A percentile compares a stretch with the other conserved stretches of the same genome.
Conservation (phyloP, 2,329 filamentous ascomycete species). For the Blumeria hordei region DNA sequence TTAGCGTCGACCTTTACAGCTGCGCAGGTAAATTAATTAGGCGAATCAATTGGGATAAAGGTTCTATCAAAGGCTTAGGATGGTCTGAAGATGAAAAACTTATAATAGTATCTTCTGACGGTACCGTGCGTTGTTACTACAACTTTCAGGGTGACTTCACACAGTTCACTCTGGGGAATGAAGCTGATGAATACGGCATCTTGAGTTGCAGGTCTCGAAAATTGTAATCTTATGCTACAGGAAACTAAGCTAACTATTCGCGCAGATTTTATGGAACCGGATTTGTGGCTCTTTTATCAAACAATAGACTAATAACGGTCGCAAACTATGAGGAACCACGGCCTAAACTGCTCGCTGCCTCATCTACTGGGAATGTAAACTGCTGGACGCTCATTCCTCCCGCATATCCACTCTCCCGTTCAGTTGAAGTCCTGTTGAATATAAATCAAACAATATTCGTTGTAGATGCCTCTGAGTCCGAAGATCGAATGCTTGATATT, state of each 20-base stretch:
- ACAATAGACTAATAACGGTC: constrained; percentile 73
- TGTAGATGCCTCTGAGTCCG: constrained; percentile 69
- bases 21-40: constrained; percentile 73
- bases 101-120: constrained; percentile 69
- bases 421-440: constrained; percentile 76
- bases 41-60: constrained; percentile 77
- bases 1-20: constrained; percentile 83
- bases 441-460: constrained; percentile 67
- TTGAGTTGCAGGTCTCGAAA: constrained; percentile 40
- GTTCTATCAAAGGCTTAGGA: constrained; percentile 63
- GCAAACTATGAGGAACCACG: constrained; percentile 75
- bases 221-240: background rate
- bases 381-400: constrained; percentile 82
- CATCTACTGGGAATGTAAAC: constrained; percentile 55
- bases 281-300: constrained; percentile 76
- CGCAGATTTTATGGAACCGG: constrained; percentile 57
- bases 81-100: constrained; percentile 95
- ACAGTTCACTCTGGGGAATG: constrained; percentile 77
- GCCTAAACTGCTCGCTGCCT: constrained; percentile 54
- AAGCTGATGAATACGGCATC: constrained; percentile 71
- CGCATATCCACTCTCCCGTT: constrained; percentile 67
- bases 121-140: constrained; percentile 67
- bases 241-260: constrained; percentile 1
- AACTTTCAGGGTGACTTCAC: constrained; percentile 88
- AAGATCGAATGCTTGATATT: constrained; percentile 75